These are phyloP conservation scores for Colletotrichum gigasporum DNA, from an alignment of 2,329 filamentous ascomycete genomes.

Conservation along the genomic window DNA sequence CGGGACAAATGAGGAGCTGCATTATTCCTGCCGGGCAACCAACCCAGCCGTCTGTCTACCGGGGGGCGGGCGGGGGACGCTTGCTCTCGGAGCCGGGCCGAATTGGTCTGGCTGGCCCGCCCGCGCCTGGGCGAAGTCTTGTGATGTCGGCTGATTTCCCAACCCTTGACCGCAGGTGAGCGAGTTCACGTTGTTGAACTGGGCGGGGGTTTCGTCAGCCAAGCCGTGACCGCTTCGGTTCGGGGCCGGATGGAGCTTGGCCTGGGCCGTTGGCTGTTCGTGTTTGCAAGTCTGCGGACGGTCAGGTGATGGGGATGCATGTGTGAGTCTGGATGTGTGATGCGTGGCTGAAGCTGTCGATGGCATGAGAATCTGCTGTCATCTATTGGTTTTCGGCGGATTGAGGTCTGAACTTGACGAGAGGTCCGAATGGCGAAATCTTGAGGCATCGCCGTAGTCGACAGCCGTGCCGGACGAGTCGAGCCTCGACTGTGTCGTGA, in stretches of 20 bases:
- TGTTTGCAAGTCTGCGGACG: too few relatives aligned
- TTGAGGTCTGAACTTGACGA: too few relatives aligned
- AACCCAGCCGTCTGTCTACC: background rate
- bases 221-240: background rate
- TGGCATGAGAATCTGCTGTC: too few relatives aligned
- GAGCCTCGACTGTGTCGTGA: too few relatives aligned
- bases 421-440: too few relatives aligned
- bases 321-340: too few relatives aligned
- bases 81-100: constrained; percentile 4
- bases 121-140: background rate
- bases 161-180: too few relatives aligned
- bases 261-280: background rate
- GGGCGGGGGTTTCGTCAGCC: background rate
- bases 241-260: background rate
- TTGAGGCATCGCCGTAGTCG: too few relatives aligned
- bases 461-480: too few relatives aligned
- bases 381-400: too few relatives aligned
- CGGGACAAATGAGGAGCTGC: background rate
- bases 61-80: background rate
- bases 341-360: too few relatives aligned
- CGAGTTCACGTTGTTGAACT: too few relatives aligned
- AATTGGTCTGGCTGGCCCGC: background rate
- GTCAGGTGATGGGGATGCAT: background rate
- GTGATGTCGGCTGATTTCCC: background rate
- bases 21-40: background rate